Evolutionary conservation across 2,329 filamentous ascomycete genomes (phyloP), one percentile per base, ranked within the genome.

Genomic region (Colletotrichum euphorbiae): DNA sequence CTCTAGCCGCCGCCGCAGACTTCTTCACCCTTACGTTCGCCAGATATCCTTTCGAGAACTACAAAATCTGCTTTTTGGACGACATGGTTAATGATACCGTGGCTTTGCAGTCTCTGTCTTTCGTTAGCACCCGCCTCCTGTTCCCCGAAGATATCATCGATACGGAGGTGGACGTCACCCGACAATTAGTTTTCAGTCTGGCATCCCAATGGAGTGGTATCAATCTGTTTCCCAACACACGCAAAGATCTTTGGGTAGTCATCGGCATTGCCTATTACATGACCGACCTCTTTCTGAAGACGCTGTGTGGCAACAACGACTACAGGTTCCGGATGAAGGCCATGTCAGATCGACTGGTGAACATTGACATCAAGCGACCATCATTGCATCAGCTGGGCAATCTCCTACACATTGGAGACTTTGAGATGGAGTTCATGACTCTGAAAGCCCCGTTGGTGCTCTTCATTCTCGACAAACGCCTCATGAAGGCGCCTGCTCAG

Each of bases 201-300:
- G 93, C 96, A 11, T 93, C 90, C 67, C 96, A 99, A 77, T 99
- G 95, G 92, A 93, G 96, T 71, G 96, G 96, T 15, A 91, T 99
- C 71, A 94, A 94, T 75, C 92, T 99, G 72, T 91, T 97, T 54
- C 91, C 96, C 0, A 93, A 94, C 75, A 89, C 91, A 45, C 88
- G 90, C 17, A 85, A 86, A 58, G 96, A 99, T 77, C 89, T 90
- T 61, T 99, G 96, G 96, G 89, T 97, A 19, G 91, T 95, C 12
- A 87, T 96, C 61, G 97, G 95, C 13, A 91, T 97, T 52, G 92
- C 95, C 0, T 94, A 95, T 82, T 99, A 93, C 82, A 97, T 99
- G 87, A 94, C 95, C 1, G 95, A 98, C 73, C 86, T 93, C 4
- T 98, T 97, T 79, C 93, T 98, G 87, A 93, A 91, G 77, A 91